A percentile compares a stretch with the other conserved stretches of the same genome.
These are phyloP conservation scores for Yarrowia galli DNA, from an alignment of 1,139 yeast species.

Conservation along the genomic window DNA sequence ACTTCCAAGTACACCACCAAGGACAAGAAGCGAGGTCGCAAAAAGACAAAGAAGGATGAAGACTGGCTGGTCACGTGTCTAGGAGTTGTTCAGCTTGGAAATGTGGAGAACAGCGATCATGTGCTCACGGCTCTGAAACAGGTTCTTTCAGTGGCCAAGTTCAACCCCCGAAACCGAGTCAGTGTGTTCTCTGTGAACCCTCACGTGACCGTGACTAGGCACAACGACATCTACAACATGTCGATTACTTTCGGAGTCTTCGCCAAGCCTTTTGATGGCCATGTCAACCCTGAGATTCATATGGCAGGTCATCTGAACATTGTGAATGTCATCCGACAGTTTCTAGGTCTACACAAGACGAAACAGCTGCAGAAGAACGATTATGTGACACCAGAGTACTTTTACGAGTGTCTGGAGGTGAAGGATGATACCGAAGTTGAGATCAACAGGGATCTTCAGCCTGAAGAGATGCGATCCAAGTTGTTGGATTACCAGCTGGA, in stretches of 20 bases:
- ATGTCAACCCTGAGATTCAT: slow-evolving; percentile 20
- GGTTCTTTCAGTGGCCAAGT: slow-evolving; percentile 4
- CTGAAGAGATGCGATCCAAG: slow-evolving; percentile 58
- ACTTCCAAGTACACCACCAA: slow-evolving; percentile 5
- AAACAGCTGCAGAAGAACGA: background rate
- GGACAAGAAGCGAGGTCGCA: slow-evolving; percentile 16
- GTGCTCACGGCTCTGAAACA: background rate
- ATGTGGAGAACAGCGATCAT: background rate
- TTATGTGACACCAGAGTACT: slow-evolving; percentile 15
- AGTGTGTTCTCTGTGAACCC: slow-evolving; percentile 1
- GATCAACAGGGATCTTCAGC: slow-evolving; percentile 8
- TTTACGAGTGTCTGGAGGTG: slow-evolving; percentile 21
- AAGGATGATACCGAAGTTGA: background rate
- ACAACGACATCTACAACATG: background rate
- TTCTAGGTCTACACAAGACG: background rate
- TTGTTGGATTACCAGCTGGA: slow-evolving; percentile 66
- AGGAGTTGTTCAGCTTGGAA: slow-evolving; percentile 3
- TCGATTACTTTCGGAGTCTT: slow-evolving; percentile 4
- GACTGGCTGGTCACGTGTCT: slow-evolving; percentile 25
- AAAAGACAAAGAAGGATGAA: slow-evolving; percentile 13
- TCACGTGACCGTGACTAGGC: slow-evolving; percentile 1
- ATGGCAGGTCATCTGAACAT: slow-evolving; percentile 20
- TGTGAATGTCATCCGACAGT: slow-evolving; percentile 17
- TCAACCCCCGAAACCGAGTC: background rate
- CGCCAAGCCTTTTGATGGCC: slow-evolving; percentile 15